Base-by-base conservation (phyloP, 169 alveolate genomes). In the Amoebophrya sp. region DNA sequence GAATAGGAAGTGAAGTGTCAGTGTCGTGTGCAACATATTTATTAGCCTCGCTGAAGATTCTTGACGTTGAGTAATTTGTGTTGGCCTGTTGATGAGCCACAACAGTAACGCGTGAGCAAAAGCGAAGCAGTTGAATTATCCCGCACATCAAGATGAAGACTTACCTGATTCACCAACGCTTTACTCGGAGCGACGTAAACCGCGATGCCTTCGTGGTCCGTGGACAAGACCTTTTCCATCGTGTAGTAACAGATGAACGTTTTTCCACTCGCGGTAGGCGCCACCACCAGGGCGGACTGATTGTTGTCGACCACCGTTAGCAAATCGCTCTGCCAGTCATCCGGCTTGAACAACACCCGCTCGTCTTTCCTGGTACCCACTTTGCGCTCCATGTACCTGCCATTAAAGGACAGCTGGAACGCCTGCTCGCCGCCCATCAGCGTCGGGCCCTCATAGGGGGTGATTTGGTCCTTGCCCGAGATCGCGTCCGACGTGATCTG, bases 231-330 rank as follows among this genome's bases (percentile, higher is more conserved):
- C 92, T 88, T 96, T 89, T 97, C 98, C 98, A 97, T 97, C 83
- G 97, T 98, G 94, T 97, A 97, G 94, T 96, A 97, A 90, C 99
- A 97, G 91, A 97, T 97, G 95, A 95, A 97, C 10, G 99, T 97
- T 93, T 97, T 97, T 39, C 99, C 99, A 77, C 97, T 96, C 29
- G 98, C 96, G 0, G 99, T 97, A 23, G 99, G 99, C 0, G 98
- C 98, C 95, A 96, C 39, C 93, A 98, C 94, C 95, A 93, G 40
- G 94, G 96, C 92, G 95, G 95, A 89, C 93, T 97, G 90, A 94
- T 94, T 53, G 89, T n/a, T 77, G 93, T 96, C 98, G 39, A 97
- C 97, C 29, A 95, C 93, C 90, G 96, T 97, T 55, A 96, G 93
- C 53, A 96, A 92, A 91, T 95, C 92, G 93, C 94, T 95, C 95